Evolutionary conservation across 2,329 filamentous ascomycete species (phyloP).

Genomic region (Trichocomaceae sp.): DNA sequence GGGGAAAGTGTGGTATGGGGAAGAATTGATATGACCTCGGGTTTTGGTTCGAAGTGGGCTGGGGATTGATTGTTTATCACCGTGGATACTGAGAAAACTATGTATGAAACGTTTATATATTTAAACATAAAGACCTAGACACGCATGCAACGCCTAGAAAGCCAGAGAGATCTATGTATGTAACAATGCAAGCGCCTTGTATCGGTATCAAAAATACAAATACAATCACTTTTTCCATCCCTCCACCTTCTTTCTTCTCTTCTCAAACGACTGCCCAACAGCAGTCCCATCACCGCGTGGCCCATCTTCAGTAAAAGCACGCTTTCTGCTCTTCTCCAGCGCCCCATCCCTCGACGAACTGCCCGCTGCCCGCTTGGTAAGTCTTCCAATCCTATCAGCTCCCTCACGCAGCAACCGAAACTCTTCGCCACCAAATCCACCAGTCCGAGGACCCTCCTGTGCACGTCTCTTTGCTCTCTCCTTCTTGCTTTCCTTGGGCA

Average conservation of each 20-base stretch:
- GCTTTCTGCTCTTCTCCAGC: slow-evolving; percentile 80
- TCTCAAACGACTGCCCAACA: slow-evolving; percentile 58
- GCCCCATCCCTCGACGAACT: slow-evolving; percentile 49
- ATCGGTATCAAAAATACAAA: not conserved
- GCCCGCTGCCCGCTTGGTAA: slow-evolving; percentile 62
- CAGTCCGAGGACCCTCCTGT: slow-evolving; percentile 39
- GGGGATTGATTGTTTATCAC: no score
- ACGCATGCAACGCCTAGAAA: not conserved
- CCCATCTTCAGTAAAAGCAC: slow-evolving; percentile 64
- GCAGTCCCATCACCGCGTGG: slow-evolving; percentile 57
- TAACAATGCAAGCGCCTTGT: not conserved
- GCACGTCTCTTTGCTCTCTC: slow-evolving; percentile 60
- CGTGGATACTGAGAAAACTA: not conserved
- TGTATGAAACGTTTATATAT: not conserved
- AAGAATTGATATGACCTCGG: not conserved
- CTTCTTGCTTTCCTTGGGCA: slow-evolving; percentile 84
- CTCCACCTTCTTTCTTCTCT: slow-evolving; percentile 40
- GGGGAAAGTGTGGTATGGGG: slow-evolving; percentile 6
- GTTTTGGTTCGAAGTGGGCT: no score
- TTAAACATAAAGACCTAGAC: not conserved
- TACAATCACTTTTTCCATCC: slow-evolving; percentile 22
- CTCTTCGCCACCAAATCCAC: slow-evolving; percentile 90
- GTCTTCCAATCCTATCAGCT: slow-evolving; percentile 73
- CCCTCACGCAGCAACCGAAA: slow-evolving; percentile 82
- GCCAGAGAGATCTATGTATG: not conserved